Percentiles rank a stretch among this genome's conserved stretches.
phyloP scores from a whole-genome alignment of 1,284 basidiomycete genomes.

The Cryptococcus maquisensis region DNA sequence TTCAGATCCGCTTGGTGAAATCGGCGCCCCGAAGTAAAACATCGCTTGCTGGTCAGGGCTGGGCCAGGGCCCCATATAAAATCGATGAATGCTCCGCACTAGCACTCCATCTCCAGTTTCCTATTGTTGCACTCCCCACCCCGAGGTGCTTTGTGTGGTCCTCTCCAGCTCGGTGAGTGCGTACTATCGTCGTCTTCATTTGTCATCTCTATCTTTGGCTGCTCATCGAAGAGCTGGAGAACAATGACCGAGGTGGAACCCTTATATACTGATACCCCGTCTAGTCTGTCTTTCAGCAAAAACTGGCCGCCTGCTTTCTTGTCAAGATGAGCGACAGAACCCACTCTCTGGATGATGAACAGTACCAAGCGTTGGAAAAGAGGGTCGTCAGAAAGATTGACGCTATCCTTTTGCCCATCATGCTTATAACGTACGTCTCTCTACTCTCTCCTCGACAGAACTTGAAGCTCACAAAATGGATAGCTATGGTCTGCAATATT shows the following conservation, averaged over 20 bases:
- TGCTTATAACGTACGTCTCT: slow-evolving; percentile 42
- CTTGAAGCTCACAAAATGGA: not conserved
- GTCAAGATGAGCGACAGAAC: slow-evolving; percentile 1
- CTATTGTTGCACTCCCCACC: not conserved
- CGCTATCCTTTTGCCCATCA: slow-evolving; percentile 45
- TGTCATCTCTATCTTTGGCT: not conserved
- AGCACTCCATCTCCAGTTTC: too few relatives aligned
- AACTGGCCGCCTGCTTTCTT: not conserved
- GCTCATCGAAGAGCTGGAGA: too few relatives aligned
- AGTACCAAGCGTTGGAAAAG: slow-evolving; percentile 15
- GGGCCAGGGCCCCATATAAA: too few relatives aligned
- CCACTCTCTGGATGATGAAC: not conserved
- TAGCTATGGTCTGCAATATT: slow-evolving; percentile 25
- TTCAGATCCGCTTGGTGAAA: too few relatives aligned
- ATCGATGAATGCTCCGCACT: too few relatives aligned
- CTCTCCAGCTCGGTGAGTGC: not conserved
- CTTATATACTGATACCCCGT: too few relatives aligned
- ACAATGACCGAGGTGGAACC: too few relatives aligned
- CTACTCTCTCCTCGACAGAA: not conserved
- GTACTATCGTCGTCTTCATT: not conserved
- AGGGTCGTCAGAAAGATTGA: slow-evolving; percentile 30
- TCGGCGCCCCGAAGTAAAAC: too few relatives aligned
- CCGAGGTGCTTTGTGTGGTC: not conserved
- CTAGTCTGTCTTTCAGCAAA: not conserved
- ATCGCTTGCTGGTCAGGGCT: too few relatives aligned